A percentile compares a stretch with the other conserved stretches of the same genome.
These are phyloP conservation scores for Alternaria infectoria DNA, from an alignment of 2,329 filamentous ascomycete genomes.

Conservation along the genomic window DNA sequence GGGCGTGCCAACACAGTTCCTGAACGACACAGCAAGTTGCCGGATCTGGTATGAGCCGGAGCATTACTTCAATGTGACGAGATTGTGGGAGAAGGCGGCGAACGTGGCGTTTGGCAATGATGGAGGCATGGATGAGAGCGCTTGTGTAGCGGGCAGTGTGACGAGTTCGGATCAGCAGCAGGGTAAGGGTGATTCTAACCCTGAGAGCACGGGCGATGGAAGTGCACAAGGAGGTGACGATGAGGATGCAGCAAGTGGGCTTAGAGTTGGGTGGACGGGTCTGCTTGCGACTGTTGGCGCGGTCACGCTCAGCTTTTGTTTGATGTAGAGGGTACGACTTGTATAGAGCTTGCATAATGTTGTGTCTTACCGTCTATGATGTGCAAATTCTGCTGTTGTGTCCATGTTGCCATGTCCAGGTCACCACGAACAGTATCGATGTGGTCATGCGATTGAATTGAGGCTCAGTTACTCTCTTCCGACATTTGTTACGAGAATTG, in stretches of 20 bases:
- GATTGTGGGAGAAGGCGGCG: constrained; percentile 58
- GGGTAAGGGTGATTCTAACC: constrained; percentile 32
- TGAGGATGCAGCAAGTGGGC: constrained; percentile 21
- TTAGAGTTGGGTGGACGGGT: constrained; percentile 19
- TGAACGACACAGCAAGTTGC: constrained; percentile 67
- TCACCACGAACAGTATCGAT: too few relatives aligned
- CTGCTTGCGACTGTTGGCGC: constrained; percentile 17
- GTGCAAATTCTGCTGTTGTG: background rate
- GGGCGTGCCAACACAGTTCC: constrained; percentile 63
- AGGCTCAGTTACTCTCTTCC: too few relatives aligned
- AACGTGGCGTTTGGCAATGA: constrained; percentile 37
- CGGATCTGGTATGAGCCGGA: constrained; percentile 64
- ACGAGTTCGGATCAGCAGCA: constrained; percentile 35
- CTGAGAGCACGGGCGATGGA: constrained; percentile 12
- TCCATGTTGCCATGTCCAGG: background rate
- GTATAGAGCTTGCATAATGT: background rate
- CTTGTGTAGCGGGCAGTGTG: constrained; percentile 38
- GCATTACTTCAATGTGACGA: constrained; percentile 59
- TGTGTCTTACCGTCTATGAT: background rate
- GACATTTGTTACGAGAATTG: background rate
- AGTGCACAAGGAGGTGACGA: constrained; percentile 10
- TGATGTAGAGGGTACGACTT: constrained; percentile 2
- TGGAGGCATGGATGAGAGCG: constrained; percentile 32
- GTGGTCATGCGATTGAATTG: too few relatives aligned
- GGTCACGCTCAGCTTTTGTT: constrained; percentile 4